Base-by-base conservation (phyloP, 2,329 filamentous ascomycete species). In the Beauveria asiatica region DNA sequence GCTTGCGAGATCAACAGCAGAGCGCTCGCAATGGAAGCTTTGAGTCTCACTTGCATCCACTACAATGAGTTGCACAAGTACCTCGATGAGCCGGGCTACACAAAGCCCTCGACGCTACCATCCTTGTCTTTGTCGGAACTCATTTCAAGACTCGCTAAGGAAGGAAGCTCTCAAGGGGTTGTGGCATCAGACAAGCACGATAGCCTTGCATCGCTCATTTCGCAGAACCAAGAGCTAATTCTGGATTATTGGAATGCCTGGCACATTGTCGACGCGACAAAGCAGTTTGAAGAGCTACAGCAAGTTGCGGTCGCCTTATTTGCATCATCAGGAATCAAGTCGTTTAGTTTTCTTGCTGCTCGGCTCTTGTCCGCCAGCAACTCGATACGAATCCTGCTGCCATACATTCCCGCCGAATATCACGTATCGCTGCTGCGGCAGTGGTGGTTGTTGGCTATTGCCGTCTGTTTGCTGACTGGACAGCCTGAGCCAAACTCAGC, bases 161-260 rank as follows among this genome's bases (percentile, higher is more conserved):
- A 99, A 73, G 76, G 79, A 56, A 81, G 85, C 1, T 87, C 97
- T 61, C 81, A 91, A 64, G 80, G 78, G 0, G 67, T 92, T 2
- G 89, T 90, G 66, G 70, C 80, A 16, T 72, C 80, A 7, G 78
- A 81, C 0, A 84, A 83, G 1, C 74, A 78, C 53, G 77, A 80
- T 41, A 90, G 94, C 66, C 78, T 95, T 56, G 78, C 84, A 5
- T 74, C 75, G 2, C 76, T 97, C 8, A 87, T 97, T 63, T 74
- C 82, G 41, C 77, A 88, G 62, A 82, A 88, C 57, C 88, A 93
- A 68, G 78, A 81, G 16, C 79, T 86, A 0, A 77, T 96, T 17
- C 73, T 97, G 50, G 88, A 95, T 66, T 90, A 97, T 75, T 97
- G 92, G 90, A 94, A 95, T 65, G 86, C 88, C 3, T 97, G 92